Percentiles rank a stretch among this genome's conserved stretches.
These are phyloP conservation scores for Phytophthora idaei DNA, from an alignment of 352 stramenopile genomes.

Conservation along the genomic window DNA sequence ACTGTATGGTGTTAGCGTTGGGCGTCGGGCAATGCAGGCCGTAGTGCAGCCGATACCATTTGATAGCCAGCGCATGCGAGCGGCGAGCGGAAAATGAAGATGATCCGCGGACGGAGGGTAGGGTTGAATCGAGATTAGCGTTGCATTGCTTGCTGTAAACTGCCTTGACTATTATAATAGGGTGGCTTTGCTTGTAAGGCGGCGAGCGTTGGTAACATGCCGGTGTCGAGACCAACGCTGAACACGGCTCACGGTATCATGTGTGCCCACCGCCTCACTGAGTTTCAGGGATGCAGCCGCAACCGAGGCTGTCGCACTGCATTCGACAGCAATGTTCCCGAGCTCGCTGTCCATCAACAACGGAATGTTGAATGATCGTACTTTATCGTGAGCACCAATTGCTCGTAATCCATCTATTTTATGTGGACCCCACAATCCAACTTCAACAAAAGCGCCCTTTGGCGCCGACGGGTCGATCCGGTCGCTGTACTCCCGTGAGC, in stretches of 20 bases:
- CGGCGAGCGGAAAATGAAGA: slow-evolving; percentile 1
- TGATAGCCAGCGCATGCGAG: neutral
- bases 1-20: neutral
- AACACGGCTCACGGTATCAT: neutral
- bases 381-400: no score
- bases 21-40: no score
- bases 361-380: no score
- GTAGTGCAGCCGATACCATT: neutral
- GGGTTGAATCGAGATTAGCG: slow-evolving; percentile 25
- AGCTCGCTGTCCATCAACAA: no score
- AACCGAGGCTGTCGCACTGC: no score
- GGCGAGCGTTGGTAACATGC: slow-evolving; percentile 1
- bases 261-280: neutral
- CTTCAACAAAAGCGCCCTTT: slow-evolving; percentile 21
- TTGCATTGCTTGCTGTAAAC: slow-evolving; percentile 15
- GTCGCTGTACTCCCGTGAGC: neutral
- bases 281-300: neutral
- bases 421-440: slow-evolving; percentile 11
- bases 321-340: no score
- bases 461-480: neutral
- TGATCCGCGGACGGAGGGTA: slow-evolving; percentile 10
- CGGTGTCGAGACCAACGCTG: no score
- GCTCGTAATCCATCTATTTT: neutral
- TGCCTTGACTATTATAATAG: neutral
- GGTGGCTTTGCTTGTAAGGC: slow-evolving; percentile 13